These are phyloP conservation scores for Fistulinella prunicolor DNA, from an alignment of 768 basidiomycete genomes.

Conservation along the genomic window DNA sequence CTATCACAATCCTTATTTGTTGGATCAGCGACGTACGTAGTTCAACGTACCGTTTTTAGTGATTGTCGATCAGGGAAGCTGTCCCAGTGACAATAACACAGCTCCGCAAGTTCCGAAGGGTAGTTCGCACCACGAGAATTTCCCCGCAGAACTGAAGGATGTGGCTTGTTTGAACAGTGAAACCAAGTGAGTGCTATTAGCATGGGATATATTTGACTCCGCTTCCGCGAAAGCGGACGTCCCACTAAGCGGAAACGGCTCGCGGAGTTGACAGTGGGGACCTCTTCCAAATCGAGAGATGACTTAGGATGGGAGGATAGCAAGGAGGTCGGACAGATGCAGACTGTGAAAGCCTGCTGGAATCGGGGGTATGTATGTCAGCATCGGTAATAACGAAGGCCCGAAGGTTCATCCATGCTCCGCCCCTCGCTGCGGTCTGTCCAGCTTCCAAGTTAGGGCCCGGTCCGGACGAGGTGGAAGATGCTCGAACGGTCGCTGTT, in stretches of 20 bases:
- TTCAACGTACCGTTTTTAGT: not conserved
- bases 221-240: constrained; percentile 32
- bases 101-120: not conserved
- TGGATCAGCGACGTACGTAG: not conserved
- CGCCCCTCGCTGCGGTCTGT: too few species aligned
- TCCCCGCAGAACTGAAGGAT: not conserved
- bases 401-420: too few species aligned
- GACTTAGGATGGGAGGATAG: constrained; percentile 8
- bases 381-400: too few species aligned
- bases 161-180: not conserved
- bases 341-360: not conserved
- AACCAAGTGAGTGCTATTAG: too few species aligned
- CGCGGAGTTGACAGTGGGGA: constrained; percentile 30
- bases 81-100: not conserved
- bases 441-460: too few species aligned
- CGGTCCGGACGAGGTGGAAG: not conserved
- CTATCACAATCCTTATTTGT: not conserved
- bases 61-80: not conserved
- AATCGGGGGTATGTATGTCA: too few species aligned
- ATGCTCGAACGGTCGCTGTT: not conserved
- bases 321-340: not conserved
- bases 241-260: constrained; percentile 20
- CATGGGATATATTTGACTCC: constrained; percentile 16
- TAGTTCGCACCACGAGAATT: not conserved
- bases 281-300: constrained; percentile 31